Percentiles rank a stretch among this genome's conserved stretches.
Conservation (phyloP, 495 filamentous ascomycete species). For the Hypoxylon fuscum region DNA sequence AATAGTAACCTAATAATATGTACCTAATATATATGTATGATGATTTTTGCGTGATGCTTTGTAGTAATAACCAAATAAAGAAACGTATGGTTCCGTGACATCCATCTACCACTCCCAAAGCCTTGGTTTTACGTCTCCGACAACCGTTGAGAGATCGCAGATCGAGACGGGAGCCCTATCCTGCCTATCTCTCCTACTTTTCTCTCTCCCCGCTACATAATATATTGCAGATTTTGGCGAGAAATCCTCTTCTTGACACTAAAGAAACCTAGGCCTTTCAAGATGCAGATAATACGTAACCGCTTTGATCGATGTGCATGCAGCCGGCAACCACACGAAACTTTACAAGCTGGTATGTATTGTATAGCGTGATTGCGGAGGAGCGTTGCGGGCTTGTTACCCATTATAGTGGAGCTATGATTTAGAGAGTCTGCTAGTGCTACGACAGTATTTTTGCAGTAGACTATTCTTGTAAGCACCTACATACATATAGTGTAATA, state of each 20-base stretch:
- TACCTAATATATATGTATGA: conserved; percentile 7
- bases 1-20: conserved; percentile 13
- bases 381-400: conserved; percentile 16
- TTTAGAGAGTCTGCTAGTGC: conserved; percentile 24
- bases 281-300: conserved; percentile 19
- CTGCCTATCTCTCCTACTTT: neutral
- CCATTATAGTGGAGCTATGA: conserved; percentile 25
- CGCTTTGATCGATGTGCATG: conserved; percentile 36
- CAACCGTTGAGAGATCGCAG: conserved; percentile 31
- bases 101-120: conserved; percentile 32
- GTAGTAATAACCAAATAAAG: conserved; percentile 13
- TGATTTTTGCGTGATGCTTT: neutral
- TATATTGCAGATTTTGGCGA: too few species aligned
- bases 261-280: conserved; percentile 5
- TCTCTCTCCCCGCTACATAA: too few species aligned
- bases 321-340: conserved; percentile 11
- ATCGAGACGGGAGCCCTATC: conserved; percentile 14
- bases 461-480: conserved; percentile 30
- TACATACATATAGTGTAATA: conserved; percentile 32
- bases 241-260: conserved; percentile 13
- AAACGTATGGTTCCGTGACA: conserved; percentile 1
- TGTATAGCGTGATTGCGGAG: conserved; percentile 30
- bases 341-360: conserved; percentile 3
- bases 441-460: conserved; percentile 24
- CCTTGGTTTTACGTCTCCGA: conserved; percentile 27